Base-by-base conservation (phyloP, 2,329 filamentous ascomycete genomes). In the Calonectria pseudoreteaudii region DNA sequence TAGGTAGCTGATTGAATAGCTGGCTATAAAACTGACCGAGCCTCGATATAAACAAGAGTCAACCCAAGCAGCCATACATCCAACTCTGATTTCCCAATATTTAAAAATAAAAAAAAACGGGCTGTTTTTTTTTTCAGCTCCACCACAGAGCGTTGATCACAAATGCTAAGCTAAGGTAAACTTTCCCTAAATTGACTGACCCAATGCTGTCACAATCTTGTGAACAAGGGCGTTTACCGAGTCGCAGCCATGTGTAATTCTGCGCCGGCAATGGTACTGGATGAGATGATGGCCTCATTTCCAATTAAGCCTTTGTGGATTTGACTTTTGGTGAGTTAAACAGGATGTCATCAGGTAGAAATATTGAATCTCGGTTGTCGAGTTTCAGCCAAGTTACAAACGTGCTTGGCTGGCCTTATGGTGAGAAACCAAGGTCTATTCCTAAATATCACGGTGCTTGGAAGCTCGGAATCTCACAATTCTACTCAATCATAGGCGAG, bases 1-100 rank as follows among this genome's bases (percentile, higher is more conserved):
- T 76, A 72, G 66, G 30, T 62, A 49, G 67, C 5, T 70, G 68
- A 50, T 71, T 47, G n/a, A 47, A 47, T 47, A 47, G 23, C 44
- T 47, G 44, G 44, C 44, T 47, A n/a, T n/a, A n/a, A 47, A 6
- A 23, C 44, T 8, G 11, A n/a, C 44, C 44, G 1, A 47, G 3
- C n/a, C 20, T 23, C 11, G n/a, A 47, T 47, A 23, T 14, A n/a
- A 47, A 23, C 3, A 23, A 47, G 20, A 47, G 2, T 47, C 41
- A 11, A 47, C 41, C 41, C 20, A 47, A 47, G 38, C 38, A n/a
- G 20, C 20, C 20, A 11, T 47, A n/a, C 9, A 47, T 23, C 9
- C 41, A n/a, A 6, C 9, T n/a, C 4, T 47, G 9, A 47, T 18
- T 47, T 47, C 10, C n/a, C n/a, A 13, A 5, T 11, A 13, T 23